Evolutionary conservation across 2,329 filamentous ascomycete species (phyloP).

Genomic region (Aulographum hederae): DNA sequence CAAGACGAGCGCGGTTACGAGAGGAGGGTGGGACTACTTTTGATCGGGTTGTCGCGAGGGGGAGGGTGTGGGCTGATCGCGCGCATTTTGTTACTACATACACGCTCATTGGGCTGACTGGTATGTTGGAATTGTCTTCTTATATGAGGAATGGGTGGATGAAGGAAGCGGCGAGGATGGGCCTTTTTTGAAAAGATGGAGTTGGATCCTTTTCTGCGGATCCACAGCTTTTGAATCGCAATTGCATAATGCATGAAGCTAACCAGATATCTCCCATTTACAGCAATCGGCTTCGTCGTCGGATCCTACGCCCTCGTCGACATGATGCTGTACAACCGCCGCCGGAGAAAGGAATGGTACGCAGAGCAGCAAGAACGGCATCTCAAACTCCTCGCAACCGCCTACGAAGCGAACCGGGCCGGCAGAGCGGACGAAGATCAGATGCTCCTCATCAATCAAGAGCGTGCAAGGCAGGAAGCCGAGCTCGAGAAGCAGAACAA

Average conservation of each 20-base stretch:
- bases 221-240: no score
- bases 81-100: slow-evolving; percentile 42
- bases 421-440: slow-evolving; percentile 32
- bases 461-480: slow-evolving; percentile 43
- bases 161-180: no score
- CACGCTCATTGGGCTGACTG: slow-evolving; percentile 41
- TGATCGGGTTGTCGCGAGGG: slow-evolving; percentile 34
- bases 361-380: slow-evolving; percentile 30
- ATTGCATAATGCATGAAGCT: no score
- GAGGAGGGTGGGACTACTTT: slow-evolving; percentile 34
- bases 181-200: slow-evolving; percentile 1
- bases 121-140: slow-evolving; percentile 20
- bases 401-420: slow-evolving; percentile 20
- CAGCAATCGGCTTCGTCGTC: slow-evolving; percentile 39
- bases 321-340: slow-evolving; percentile 49
- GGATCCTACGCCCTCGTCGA: slow-evolving; percentile 47
- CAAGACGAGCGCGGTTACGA: slow-evolving; percentile 25
- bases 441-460: slow-evolving; percentile 32
- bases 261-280: no score
- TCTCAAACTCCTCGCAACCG: slow-evolving; percentile 22
- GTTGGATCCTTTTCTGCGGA: no score
- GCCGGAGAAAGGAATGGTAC: slow-evolving; percentile 33
- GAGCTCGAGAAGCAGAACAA: slow-evolving; percentile 21
- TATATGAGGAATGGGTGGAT: no score
- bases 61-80: slow-evolving; percentile 38